These are phyloP conservation scores for Cudoniella acicularis DNA, from an alignment of 495 filamentous ascomycete genomes.

Conservation along the genomic window DNA sequence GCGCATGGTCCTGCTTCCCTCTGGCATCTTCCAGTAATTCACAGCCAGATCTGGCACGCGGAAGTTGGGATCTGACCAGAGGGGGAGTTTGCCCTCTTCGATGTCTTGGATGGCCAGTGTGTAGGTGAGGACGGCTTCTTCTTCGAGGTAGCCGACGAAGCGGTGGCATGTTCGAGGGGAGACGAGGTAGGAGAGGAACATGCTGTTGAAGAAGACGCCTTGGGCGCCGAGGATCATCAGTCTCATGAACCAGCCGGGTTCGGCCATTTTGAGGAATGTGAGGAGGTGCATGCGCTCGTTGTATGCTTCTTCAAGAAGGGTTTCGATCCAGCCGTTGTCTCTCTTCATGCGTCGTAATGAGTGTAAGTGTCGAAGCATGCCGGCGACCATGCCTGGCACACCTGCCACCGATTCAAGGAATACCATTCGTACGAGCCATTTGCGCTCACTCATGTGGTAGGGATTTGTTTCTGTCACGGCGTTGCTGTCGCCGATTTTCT, in stretches of 20 bases:
- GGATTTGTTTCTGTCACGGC: constrained; percentile 36
- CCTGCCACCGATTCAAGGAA: constrained; percentile 94
- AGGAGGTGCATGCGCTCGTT: constrained; percentile 97
- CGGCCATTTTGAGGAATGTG: constrained; percentile 88
- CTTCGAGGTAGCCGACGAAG: constrained; percentile 95
- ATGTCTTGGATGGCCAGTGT: constrained; percentile 81
- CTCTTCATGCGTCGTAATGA: constrained; percentile 79
- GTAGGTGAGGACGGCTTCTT: constrained; percentile 96
- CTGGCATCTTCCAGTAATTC: constrained; percentile 89
- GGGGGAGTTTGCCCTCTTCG: constrained; percentile 75
- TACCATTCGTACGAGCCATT: constrained; percentile 80
- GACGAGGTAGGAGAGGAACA: constrained; percentile 87
- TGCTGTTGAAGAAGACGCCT: constrained; percentile 88
- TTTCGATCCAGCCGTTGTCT: constrained; percentile 99
- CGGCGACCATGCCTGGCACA: constrained; percentile 95
- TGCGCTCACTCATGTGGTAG: constrained; percentile 66
- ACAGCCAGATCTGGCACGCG: constrained; percentile 84
- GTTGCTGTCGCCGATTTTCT: constrained; percentile 37
- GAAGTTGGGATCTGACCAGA: constrained; percentile 63
- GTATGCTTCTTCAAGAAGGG: constrained; percentile 71
- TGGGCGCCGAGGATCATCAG: constrained; percentile 78
- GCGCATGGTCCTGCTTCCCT: constrained; percentile 74
- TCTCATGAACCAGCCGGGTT: constrained; percentile 86
- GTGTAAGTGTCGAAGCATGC: constrained; percentile 85
- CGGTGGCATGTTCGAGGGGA: constrained; percentile 89